phyloP scores from a whole-genome alignment of 2,329 filamentous ascomycete species.

The Pseudopyrenochaeta lycopersici region DNA sequence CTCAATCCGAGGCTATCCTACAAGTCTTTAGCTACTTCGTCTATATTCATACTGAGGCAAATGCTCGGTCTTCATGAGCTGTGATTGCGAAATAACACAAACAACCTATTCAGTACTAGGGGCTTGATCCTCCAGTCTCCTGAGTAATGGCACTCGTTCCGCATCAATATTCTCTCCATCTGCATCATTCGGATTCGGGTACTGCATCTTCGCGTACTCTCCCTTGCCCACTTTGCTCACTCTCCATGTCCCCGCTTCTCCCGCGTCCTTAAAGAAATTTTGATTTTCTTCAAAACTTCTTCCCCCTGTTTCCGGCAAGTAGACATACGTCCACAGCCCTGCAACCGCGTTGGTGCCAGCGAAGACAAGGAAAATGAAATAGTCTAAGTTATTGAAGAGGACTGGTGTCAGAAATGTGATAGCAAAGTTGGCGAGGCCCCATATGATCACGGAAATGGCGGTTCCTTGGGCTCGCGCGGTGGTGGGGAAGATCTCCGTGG shows the following conservation, averaged over 20 bases:
- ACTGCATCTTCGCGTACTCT: constrained; percentile 58
- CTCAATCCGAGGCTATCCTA: no score
- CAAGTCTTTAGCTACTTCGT: background rate
- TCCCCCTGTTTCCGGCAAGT: constrained; percentile 64
- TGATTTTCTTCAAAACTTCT: constrained; percentile 69
- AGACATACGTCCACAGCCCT: constrained; percentile 63
- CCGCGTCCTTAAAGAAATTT: constrained; percentile 65
- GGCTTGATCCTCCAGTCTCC: constrained; percentile 55
- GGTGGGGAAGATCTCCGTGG: constrained; percentile 67
- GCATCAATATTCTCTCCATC: constrained; percentile 49
- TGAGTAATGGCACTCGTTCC: constrained; percentile 57
- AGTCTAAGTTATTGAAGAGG: constrained; percentile 67
- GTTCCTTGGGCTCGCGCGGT: constrained; percentile 64
- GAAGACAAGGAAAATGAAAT: constrained; percentile 67
- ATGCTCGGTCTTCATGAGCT: background rate
- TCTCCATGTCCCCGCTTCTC: constrained; percentile 61
- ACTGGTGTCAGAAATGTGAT: constrained; percentile 67
- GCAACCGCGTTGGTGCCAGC: constrained; percentile 64
- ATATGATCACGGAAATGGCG: constrained; percentile 63
- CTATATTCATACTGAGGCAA: background rate
- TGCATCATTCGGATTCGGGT: constrained; percentile 44
- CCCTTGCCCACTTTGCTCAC: constrained; percentile 64
- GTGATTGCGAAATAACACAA: no score
- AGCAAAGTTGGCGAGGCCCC: constrained; percentile 67
- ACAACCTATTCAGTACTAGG: constrained; percentile 30